Conservation (phyloP, 257 asterid species). For the Solanum arcanum region DNA sequence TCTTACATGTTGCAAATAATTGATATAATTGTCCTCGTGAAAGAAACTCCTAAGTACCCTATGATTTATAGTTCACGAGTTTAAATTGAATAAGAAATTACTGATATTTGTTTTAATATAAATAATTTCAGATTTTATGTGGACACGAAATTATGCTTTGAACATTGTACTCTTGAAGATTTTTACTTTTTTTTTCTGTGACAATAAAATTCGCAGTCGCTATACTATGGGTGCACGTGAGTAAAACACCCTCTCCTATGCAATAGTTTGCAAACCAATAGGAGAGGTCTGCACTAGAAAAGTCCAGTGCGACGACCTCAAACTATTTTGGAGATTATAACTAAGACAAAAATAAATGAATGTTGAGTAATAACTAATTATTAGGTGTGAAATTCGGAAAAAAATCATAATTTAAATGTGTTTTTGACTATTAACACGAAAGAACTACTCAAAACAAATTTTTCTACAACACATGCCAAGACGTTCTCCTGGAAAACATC, state of each 20-base stretch:
- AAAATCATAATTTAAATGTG: background rate
- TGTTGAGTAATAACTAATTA: background rate
- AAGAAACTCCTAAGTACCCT: rapidly evolving
- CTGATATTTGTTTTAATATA: background rate
- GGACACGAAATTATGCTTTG: background rate
- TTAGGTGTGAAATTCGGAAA: background rate
- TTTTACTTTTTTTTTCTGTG: background rate
- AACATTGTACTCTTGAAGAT: background rate
- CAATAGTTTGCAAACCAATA: no score
- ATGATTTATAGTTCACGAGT: background rate
- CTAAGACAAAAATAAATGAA: background rate
- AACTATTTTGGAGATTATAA: background rate
- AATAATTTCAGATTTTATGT: rapidly evolving
- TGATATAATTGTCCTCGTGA: background rate
- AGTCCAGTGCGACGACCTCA: background rate
- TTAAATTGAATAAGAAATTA: background rate
- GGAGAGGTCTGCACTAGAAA: background rate
- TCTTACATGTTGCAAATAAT: background rate
- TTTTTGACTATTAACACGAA: background rate
- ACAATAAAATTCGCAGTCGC: background rate
- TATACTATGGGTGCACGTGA: background rate
- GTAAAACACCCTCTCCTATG: background rate
- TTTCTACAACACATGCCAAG: background rate
- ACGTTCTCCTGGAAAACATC: background rate
- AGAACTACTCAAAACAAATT: background rate